These are phyloP conservation scores for Sugiyamaella paludigena DNA, from an alignment of 1,139 yeast species.

Conservation along the genomic window DNA sequence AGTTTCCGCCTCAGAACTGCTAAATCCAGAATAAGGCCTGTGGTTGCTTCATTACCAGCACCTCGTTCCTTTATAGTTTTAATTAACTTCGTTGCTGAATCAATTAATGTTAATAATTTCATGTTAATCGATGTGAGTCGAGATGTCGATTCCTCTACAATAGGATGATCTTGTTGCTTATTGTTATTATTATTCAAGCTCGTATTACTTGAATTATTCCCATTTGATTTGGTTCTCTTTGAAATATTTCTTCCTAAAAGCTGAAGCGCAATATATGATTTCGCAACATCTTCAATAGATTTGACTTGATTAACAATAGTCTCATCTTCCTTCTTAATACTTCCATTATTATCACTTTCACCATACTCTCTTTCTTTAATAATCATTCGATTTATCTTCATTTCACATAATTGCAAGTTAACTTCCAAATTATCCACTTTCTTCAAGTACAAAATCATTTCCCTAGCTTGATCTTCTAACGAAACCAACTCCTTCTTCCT, in stretches of 20 bases:
- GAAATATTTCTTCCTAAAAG: conserved; percentile 1
- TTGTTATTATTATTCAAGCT: not conserved
- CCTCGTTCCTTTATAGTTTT: too few species aligned
- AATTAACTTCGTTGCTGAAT: not conserved
- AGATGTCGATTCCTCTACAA: conserved; percentile 2
- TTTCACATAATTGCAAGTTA: not conserved
- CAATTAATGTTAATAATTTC: not conserved
- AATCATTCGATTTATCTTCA: not conserved
- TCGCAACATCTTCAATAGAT: not conserved
- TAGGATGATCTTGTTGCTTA: not conserved
- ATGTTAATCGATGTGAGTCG: not conserved
- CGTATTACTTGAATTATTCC: not conserved
- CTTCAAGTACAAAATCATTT: conserved; percentile 19
- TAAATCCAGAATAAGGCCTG: too few species aligned
- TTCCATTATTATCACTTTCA: too few species aligned
- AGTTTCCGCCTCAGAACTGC: too few species aligned
- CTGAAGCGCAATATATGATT: conserved; percentile 1
- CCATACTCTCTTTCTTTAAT: too few species aligned
- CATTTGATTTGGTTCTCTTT: not conserved
- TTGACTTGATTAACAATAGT: too few species aligned
- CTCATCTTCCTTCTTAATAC: too few species aligned
- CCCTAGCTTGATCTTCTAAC: conserved; percentile 27
- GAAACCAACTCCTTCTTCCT: conserved; percentile 27
- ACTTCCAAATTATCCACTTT: conserved; percentile 17
- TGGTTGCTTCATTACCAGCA: too few species aligned